Evolutionary conservation across 2,329 filamentous ascomycete species (phyloP).

Genomic region (Dothideomycetidae sp.): DNA sequence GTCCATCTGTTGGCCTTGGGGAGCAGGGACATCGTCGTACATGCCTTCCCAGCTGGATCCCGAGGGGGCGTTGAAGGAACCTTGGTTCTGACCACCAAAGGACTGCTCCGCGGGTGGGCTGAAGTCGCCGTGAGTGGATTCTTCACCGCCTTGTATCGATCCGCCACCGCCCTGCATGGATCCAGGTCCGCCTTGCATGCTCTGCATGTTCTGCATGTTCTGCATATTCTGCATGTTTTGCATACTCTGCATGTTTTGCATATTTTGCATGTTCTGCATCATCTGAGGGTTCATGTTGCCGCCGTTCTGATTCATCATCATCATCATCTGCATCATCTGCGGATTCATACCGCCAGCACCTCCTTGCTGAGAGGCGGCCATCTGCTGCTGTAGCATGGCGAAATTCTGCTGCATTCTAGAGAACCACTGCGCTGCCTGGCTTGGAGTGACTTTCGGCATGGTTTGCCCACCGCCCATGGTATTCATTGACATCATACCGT

Average conservation of each 20-base stretch:
- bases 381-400: slow-evolving; percentile 79
- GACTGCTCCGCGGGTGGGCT: slow-evolving; percentile 58
- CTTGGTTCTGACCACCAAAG: slow-evolving; percentile 61
- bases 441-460: slow-evolving; percentile 67
- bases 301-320: slow-evolving; percentile 24
- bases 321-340: slow-evolving; percentile 34
- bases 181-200: slow-evolving; percentile 49
- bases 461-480: slow-evolving; percentile 20
- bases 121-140: slow-evolving; percentile 37
- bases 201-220: slow-evolving; percentile 54
- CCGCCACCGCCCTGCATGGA: too few relatives aligned
- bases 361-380: slow-evolving; percentile 29
- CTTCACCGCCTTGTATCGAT: slow-evolving; percentile 10
- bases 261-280: not conserved
- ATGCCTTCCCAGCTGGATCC: slow-evolving; percentile 81
- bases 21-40: slow-evolving; percentile 91
- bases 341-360: slow-evolving; percentile 47
- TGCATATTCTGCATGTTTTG: slow-evolving; percentile 37
- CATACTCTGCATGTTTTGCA: too few relatives aligned
- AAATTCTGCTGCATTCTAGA: slow-evolving; percentile 98
- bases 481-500: slow-evolving; percentile 10
- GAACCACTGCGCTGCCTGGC: slow-evolving; percentile 97
- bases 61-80: slow-evolving; percentile 26
- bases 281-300: not conserved
- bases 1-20: slow-evolving; percentile 42